phyloP scores from a whole-genome alignment of 2,329 filamentous ascomycete species.

The Sclerotiophoma versabilis region DNA sequence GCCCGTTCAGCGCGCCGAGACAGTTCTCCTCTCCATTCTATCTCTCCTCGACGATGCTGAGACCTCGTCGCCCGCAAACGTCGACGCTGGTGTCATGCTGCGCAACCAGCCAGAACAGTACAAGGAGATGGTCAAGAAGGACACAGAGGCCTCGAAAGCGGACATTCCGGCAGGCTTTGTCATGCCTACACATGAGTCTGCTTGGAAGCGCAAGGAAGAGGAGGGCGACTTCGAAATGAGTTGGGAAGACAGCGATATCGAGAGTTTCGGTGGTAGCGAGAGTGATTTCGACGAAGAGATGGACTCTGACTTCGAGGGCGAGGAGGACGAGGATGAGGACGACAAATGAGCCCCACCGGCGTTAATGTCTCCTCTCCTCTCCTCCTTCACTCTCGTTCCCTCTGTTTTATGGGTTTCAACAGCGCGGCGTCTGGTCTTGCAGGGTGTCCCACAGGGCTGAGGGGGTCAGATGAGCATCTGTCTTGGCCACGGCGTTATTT shows the following conservation, averaged over 20 bases:
- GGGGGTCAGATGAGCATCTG: constrained; percentile 4
- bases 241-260: constrained; percentile 58
- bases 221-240: constrained; percentile 66
- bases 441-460: constrained; percentile 10
- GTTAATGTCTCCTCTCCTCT: background rate
- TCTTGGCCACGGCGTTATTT: constrained; percentile 6
- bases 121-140: constrained; percentile 70
- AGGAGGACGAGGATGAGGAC: constrained; percentile 41
- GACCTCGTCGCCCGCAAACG: constrained; percentile 91
- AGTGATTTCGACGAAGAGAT: constrained; percentile 59
- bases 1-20: constrained; percentile 91
- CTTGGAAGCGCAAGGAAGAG: constrained; percentile 66
- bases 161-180: constrained; percentile 81
- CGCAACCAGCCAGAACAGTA: constrained; percentile 76
- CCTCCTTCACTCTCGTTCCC: background rate
- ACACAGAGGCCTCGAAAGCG: constrained; percentile 75
- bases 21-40: constrained; percentile 89
- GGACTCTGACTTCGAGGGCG: constrained; percentile 64
- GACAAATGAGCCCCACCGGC: constrained; percentile 21
- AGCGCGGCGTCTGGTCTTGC: constrained; percentile 35
- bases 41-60: constrained; percentile 93
- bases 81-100: constrained; percentile 88
- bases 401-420: constrained; percentile 16
- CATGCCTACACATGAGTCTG: constrained; percentile 78
- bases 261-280: constrained; percentile 78